Conservation (phyloP, 2,329 filamentous ascomycete species). For the Cercospora sp. region DNA sequence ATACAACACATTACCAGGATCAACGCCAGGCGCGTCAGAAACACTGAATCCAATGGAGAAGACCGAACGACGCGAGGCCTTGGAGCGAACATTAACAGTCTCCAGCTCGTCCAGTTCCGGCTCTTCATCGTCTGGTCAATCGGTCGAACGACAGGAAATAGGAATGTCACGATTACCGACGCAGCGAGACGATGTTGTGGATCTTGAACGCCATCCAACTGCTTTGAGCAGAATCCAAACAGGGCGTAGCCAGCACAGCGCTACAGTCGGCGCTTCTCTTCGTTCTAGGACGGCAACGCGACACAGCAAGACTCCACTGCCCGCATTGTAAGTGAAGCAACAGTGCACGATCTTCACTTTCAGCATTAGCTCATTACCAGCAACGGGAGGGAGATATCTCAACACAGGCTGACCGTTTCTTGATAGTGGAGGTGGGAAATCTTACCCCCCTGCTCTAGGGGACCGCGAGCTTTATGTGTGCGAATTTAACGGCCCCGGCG, state of each 20-base stretch:
- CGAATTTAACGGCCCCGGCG: constrained; percentile 77
- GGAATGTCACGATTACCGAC: constrained; percentile 63
- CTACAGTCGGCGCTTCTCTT: constrained; percentile 62
- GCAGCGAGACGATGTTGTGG: constrained; percentile 54
- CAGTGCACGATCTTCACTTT: background rate
- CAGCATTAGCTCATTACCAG: background rate
- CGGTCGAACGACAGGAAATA: constrained; percentile 44
- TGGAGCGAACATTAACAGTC: constrained; percentile 61
- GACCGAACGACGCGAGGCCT: constrained; percentile 40
- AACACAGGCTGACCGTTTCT: background rate
- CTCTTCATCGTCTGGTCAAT: constrained; percentile 36
- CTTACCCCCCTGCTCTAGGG: no score
- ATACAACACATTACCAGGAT: constrained; percentile 27
- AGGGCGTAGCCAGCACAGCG: constrained; percentile 67
- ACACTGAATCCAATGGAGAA: constrained; percentile 17
- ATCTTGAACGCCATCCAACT: constrained; percentile 68
- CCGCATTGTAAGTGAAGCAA: constrained; percentile 52
- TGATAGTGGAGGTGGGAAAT: constrained; percentile 52
- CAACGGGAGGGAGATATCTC: background rate
- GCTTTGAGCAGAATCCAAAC: constrained; percentile 72
- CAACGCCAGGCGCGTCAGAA: constrained; percentile 47
- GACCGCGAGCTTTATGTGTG: no score
- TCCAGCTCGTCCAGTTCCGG: constrained; percentile 53
- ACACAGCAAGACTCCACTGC: constrained; percentile 55
- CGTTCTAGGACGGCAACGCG: constrained; percentile 43